These are phyloP conservation scores for Sarcocystis neurona DNA, from an alignment of 169 alveolate species.

Conservation along the genomic window DNA sequence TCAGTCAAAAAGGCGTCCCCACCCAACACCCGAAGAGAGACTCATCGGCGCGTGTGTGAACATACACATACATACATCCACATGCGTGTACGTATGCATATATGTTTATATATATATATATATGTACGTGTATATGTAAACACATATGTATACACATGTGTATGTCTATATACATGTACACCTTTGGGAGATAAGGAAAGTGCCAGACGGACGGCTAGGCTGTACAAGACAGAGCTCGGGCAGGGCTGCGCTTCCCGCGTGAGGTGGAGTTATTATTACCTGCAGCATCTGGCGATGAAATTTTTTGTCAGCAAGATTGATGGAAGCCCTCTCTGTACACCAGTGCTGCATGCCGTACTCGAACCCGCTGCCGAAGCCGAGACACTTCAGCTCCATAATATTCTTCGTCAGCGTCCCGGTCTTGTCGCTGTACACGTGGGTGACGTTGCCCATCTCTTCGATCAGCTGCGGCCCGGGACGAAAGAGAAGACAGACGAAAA, in stretches of 20 bases:
- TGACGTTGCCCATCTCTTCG: conserved; percentile 95
- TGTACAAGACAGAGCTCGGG: too few species aligned
- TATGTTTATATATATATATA: too few species aligned
- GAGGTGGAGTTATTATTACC: too few species aligned
- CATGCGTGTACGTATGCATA: too few species aligned
- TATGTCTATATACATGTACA: too few species aligned
- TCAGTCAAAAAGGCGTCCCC: background rate
- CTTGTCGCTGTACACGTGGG: conserved; percentile 95
- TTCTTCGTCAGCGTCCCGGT: conserved; percentile 98
- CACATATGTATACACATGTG: background rate
- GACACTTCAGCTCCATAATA: conserved; percentile 87
- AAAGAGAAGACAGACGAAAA: background rate
- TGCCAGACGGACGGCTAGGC: too few species aligned
- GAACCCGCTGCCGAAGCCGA: conserved; percentile 14
- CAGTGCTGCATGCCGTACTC: conserved; percentile 27
- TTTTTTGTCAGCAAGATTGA: background rate
- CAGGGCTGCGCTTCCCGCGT: too few species aligned
- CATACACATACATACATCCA: background rate
- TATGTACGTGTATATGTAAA: background rate
- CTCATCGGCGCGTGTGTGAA: too few species aligned
- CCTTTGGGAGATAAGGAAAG: too few species aligned
- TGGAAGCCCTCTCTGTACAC: background rate
- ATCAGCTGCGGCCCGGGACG: conserved; percentile 74
- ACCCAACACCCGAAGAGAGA: background rate
- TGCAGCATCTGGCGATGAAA: background rate